Evolutionary conservation across 768 basidiomycete species (phyloP), one percentile per base, ranked within the genome.

Genomic region (Cytidiella melzeri): DNA sequence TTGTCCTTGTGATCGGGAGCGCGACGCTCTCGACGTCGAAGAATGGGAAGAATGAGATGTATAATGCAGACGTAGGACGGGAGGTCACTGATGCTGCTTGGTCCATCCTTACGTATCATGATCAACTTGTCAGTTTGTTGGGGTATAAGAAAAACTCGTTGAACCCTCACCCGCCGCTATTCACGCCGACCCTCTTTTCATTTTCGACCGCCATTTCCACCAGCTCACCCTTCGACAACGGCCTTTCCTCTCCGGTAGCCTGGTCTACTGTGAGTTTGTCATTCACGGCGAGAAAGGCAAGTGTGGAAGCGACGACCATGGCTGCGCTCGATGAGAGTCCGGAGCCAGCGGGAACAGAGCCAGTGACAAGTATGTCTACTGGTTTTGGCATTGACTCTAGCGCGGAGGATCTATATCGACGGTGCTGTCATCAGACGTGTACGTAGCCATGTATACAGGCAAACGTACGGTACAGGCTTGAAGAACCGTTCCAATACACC

Each of bases 271-370:
- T 7, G 11, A 75, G 65, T 61, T 89, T 83, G 45, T 79, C 78
- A 53, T 93, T 92, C 38, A 83, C 80, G 5, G 83, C 83, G 23
- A 93, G 69, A 62, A 93, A 89, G 0, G 85, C 79, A 25, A 94
- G 70, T 0, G 90, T 86, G 36, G 87, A 88, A 0, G 88, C 87
- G 20, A 94, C 89, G 27, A 92, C 89, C 81, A 95, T 86, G 0
- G 92, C 92, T 0, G 90, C 88, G 55, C 87, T 91, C 12, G 87
- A 91, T 5, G 87, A 91, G 4, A 95, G 69, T 0, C 93, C 92
- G 0, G 88, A 86, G 0, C 92, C 93, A 2, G 88, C 78, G 0
- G 92, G 92, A 2, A 96, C 85, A 10, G 83, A 79, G 1, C 93
- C 93, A 0, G 83, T 81, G 10, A 91, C 80, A 3, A 92, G 73